These are phyloP conservation scores for Boletus huronensis DNA, from an alignment of 768 basidiomycete species.

Conservation along the genomic window DNA sequence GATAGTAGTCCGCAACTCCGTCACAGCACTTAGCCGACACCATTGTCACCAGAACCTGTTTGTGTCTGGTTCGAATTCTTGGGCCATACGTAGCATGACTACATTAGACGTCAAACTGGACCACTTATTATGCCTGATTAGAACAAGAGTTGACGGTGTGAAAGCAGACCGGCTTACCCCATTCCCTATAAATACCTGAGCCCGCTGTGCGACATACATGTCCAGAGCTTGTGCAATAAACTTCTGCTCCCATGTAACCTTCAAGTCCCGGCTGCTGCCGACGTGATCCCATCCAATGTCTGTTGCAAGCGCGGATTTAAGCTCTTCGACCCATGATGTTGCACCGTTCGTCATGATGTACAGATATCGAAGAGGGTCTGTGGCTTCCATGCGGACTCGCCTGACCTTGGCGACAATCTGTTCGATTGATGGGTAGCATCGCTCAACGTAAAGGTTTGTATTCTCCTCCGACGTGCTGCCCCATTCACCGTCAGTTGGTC, in stretches of 20 bases:
- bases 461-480: conserved; percentile 18
- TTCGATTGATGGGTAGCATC: conserved; percentile 43
- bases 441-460: conserved; percentile 28
- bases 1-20: background rate
- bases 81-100: conserved; percentile 36
- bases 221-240: conserved; percentile 46
- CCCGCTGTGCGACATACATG: conserved; percentile 47
- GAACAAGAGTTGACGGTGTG: background rate
- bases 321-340: conserved; percentile 38
- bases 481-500: conserved; percentile 25
- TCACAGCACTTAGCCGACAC: background rate
- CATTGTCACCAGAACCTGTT: conserved; percentile 36
- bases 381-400: conserved; percentile 28
- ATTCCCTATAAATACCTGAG: conserved; percentile 52
- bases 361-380: conserved; percentile 32
- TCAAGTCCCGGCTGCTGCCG: conserved; percentile 42
- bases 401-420: conserved; percentile 41
- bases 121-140: conserved; percentile 27
- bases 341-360: conserved; percentile 51
- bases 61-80: conserved; percentile 25
- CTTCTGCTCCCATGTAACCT: conserved; percentile 40
- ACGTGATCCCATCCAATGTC: conserved; percentile 38
- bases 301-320: conserved; percentile 35
- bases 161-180: conserved; percentile 38
- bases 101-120: conserved; percentile 43